Evolutionary conservation across 495 filamentous ascomycete species (phyloP).

Genomic region (Physcia stellaris): DNA sequence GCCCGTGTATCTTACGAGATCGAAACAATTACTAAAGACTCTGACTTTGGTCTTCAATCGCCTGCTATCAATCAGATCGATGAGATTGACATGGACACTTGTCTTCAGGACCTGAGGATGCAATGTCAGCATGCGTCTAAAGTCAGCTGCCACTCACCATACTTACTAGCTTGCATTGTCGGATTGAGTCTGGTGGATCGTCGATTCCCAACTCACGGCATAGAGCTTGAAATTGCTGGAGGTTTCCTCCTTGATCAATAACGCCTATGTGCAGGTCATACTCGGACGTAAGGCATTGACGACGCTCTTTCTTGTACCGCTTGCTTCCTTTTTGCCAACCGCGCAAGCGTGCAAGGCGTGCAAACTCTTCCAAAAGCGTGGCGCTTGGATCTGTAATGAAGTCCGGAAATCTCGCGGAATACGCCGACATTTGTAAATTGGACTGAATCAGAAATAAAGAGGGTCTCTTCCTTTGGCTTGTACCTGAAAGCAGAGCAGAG

Average conservation of each 20-base stretch:
- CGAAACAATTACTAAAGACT: slow-evolving; percentile 18
- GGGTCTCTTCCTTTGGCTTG: too few species aligned
- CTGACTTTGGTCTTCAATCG: slow-evolving; percentile 16
- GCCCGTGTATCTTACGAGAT: slow-evolving; percentile 28
- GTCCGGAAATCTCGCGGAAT: slow-evolving; percentile 12
- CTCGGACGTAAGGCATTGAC: slow-evolving; percentile 13
- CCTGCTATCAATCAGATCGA: slow-evolving; percentile 36
- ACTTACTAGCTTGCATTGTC: slow-evolving; percentile 28
- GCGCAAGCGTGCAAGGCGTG: slow-evolving; percentile 7
- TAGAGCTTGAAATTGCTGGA: slow-evolving; percentile 19
- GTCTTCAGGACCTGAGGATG: slow-evolving; percentile 23
- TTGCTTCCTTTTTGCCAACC: slow-evolving; percentile 16
- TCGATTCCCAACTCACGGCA: slow-evolving; percentile 23
- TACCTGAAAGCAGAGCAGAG: too few species aligned
- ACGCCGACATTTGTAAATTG: too few species aligned
- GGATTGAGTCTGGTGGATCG: slow-evolving; percentile 17
- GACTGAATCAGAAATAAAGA: too few species aligned
- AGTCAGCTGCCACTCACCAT: background rate
- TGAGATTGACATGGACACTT: slow-evolving; percentile 33
- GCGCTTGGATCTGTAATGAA: slow-evolving; percentile 6
- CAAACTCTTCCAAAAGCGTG: slow-evolving; percentile 15
- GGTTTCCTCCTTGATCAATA: slow-evolving; percentile 1
- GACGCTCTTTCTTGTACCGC: slow-evolving; percentile 15
- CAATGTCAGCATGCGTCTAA: slow-evolving; percentile 24
- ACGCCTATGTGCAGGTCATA: slow-evolving; percentile 15